phyloP scores from a whole-genome alignment of 441 rosid genomes.

The Macaranga tanarius region DNA sequence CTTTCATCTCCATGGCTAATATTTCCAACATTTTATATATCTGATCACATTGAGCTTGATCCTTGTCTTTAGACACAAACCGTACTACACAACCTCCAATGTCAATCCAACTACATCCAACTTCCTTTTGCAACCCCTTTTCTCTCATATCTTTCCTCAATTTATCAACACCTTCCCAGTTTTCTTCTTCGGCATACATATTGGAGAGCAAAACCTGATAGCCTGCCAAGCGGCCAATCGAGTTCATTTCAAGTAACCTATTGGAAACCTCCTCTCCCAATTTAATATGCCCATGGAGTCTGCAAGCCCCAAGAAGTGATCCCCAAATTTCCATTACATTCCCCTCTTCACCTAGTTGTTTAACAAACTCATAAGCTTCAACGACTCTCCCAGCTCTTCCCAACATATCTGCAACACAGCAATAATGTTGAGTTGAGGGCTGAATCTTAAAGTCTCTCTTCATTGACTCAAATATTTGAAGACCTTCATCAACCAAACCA shows the following conservation, averaged over 20 bases:
- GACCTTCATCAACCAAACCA: constrained; percentile 78
- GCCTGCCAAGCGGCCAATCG: constrained; percentile 43
- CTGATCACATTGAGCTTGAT: constrained; percentile 47
- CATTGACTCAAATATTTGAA: constrained; percentile 63
- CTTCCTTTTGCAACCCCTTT: constrained; percentile 66
- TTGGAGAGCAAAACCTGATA: constrained; percentile 84
- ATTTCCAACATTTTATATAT: constrained; percentile 52
- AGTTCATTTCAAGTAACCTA: constrained; percentile 51
- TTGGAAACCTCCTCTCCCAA: constrained; percentile 59
- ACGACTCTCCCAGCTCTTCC: constrained; percentile 76
- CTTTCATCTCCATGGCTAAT: constrained; percentile 56
- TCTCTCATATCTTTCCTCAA: constrained; percentile 73
- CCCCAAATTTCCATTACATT: constrained; percentile 74
- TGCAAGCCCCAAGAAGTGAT: constrained; percentile 76
- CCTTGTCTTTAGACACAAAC: constrained; percentile 65
- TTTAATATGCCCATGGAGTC: constrained; percentile 56
- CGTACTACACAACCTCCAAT: constrained; percentile 49
- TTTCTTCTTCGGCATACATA: constrained; percentile 71
- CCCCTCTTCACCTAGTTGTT: constrained; percentile 65
- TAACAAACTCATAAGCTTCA: constrained; percentile 78
- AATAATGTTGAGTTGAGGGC: constrained; percentile 67
- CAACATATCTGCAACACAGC: constrained; percentile 83
- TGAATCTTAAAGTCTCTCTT: constrained; percentile 46
- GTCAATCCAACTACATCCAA: constrained; percentile 74
- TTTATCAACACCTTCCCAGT: constrained; percentile 61